Evolutionary conservation across 305 asterid species (phyloP).

Genomic region (Fraxinus dipetala): DNA sequence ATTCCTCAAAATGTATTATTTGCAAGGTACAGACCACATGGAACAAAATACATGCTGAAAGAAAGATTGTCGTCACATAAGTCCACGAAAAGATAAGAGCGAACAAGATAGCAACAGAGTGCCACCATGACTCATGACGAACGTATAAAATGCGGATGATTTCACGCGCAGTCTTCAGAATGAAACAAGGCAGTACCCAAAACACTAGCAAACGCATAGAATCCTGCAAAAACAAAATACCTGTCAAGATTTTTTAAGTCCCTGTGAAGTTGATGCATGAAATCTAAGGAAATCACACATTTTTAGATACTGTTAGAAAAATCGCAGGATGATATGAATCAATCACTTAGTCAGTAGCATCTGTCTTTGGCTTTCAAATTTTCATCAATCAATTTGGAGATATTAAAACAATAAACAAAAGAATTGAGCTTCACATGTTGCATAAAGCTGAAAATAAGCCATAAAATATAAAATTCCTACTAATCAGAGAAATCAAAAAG

Average conservation of each 20-base stretch:
- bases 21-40: conserved; percentile 79
- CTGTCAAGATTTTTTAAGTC: neutral
- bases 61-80: conserved; percentile 47
- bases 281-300: neutral
- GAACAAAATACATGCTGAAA: conserved; percentile 62
- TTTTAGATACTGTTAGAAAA: neutral
- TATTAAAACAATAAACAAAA: neutral
- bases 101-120: conserved; percentile 44
- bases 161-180: conserved; percentile 66
- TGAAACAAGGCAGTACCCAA: conserved; percentile 65
- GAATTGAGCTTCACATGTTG: neutral
- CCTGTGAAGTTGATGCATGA: neutral
- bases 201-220: conserved; percentile 53
- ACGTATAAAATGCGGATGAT: conserved; percentile 55
- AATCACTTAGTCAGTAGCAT: conserved; percentile 1
- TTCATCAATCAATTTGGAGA: neutral
- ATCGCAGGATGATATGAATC: neutral
- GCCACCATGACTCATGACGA: conserved; percentile 69
- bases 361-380: neutral
- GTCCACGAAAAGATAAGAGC: conserved; percentile 66
- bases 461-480: neutral
- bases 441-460: conserved; percentile 5
- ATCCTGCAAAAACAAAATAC: conserved; percentile 44
- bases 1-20: conserved; percentile 78
- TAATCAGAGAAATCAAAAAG: neutral